A percentile compares a stretch with the other conserved stretches of the same genome.
Conservation (phyloP, 495 filamentous ascomycete species). For the Platismatia glauca region DNA sequence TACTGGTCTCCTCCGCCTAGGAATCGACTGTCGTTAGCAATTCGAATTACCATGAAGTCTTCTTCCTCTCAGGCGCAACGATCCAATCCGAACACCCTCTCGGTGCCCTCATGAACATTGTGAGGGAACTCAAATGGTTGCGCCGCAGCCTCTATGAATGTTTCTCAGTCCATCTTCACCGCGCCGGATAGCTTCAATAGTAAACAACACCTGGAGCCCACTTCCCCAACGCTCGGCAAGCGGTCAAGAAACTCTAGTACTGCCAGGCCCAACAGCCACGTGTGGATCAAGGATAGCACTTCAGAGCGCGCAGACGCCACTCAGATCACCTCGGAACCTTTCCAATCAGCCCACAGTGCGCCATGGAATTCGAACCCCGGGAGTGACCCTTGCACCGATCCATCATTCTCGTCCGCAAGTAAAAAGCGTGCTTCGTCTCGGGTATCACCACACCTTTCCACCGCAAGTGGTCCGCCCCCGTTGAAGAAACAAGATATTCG, state of each 20-base stretch:
- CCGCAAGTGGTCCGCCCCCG: slow-evolving; percentile 17
- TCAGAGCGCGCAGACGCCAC: not conserved
- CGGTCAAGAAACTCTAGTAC: slow-evolving; percentile 15
- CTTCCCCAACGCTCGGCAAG: slow-evolving; percentile 6
- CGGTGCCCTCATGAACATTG: not conserved
- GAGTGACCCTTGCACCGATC: slow-evolving; percentile 8
- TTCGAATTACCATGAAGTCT: not conserved
- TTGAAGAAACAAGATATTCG: slow-evolving; percentile 20
- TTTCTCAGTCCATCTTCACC: slow-evolving; percentile 21
- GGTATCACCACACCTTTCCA: slow-evolving; percentile 14
- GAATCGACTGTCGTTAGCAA: not conserved
- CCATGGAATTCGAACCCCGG: slow-evolving; percentile 7
- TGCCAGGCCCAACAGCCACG: not conserved
- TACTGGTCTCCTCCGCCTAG: not conserved
- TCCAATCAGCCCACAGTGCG: not conserved
- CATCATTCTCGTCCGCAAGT: slow-evolving; percentile 4
- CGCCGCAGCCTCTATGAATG: slow-evolving; percentile 21
- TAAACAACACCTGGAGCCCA: slow-evolving; percentile 6
- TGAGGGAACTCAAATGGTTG: slow-evolving; percentile 6
- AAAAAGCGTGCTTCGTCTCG: slow-evolving; percentile 20
- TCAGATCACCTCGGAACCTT: slow-evolving; percentile 2
- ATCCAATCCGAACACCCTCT: not conserved
- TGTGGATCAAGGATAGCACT: not conserved
- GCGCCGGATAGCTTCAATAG: slow-evolving; percentile 9
- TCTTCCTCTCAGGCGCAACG: not conserved